Evolutionary conservation across 2,329 filamentous ascomycete genomes (phyloP), one percentile per base, ranked within the genome.

Genomic region (Colletotrichum orchidophilum): DNA sequence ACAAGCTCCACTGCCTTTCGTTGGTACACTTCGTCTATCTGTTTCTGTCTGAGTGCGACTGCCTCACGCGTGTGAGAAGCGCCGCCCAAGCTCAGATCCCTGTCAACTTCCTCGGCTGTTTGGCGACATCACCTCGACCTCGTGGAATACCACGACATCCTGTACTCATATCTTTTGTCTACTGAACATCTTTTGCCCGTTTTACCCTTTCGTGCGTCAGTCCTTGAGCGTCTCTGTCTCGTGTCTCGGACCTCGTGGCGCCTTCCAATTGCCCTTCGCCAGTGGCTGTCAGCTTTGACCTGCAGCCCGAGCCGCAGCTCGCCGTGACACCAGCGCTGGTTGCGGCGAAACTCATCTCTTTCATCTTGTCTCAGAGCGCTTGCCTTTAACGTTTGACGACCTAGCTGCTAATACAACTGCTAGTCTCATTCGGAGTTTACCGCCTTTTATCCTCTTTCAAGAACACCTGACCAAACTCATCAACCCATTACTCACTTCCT

Each of bases 391-490:
- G 68, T 68, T 71, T 68, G 65, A 71, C 63, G 64, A 71, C 68
- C 67, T 59, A 42, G 57, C 68, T 63, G 52, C 68, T 71, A 59
- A 71, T 58, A 31, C 53, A 63, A 27, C 53, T 29, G 50, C 64
- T 68, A 71, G 68, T 53, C 64, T 53, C 64, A 26, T 63, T 71
- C 58, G 64, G 68, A 74, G 75, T 74, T 78, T 74, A 76, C 78
- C 74, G 75, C 68, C 72, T 74, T 73, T 64, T 64, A 73, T 72
- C 72, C n/a, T 73, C 63, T 46, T 68, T 68, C 65, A 50, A 53
- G 46, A 61, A 29, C 59, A 61, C 59, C 59, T 61, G 59, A 61
- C 59, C 59, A 50, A 50, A 12, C 31, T 50, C 59, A 31, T 33
- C 39, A 50, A 29, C 63, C 24, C 24, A 13, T 29, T n/a, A 52